phyloP scores from a whole-genome alignment of 1,284 basidiomycete genomes.

The Cryptococcus hybrid region DNA sequence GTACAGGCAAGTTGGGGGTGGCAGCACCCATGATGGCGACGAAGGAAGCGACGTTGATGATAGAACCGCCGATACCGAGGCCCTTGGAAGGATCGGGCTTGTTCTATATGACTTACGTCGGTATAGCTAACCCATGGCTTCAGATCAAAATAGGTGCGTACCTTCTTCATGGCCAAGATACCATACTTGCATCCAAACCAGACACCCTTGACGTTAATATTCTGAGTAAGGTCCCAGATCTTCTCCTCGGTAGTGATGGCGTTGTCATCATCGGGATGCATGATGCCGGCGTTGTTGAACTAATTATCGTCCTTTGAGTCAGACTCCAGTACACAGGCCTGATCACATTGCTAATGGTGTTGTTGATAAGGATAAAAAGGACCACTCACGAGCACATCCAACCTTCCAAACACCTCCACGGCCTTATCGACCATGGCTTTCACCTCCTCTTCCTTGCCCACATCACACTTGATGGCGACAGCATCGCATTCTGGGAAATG shows the following conservation, averaged over 20 bases:
- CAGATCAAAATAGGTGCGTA: constrained; percentile 16
- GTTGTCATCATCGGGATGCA: constrained; percentile 84
- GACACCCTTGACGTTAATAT: constrained; percentile 95
- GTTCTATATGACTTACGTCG: constrained; percentile 56
- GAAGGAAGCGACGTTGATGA: constrained; percentile 96
- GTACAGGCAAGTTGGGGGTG: constrained; percentile 89
- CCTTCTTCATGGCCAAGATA: constrained; percentile 83
- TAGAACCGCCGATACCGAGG: constrained; percentile 79
- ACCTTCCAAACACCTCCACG: constrained; percentile 77
- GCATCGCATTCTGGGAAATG: constrained; percentile 68
- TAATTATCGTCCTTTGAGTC: constrained; percentile 3
- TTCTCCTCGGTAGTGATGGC: constrained; percentile 93
- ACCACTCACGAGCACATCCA: constrained; percentile 82
- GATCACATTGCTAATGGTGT: neutral
- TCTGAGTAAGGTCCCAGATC: constrained; percentile 93
- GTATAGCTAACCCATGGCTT: neutral
- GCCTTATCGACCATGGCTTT: constrained; percentile 76
- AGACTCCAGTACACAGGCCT: no score
- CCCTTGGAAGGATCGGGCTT: constrained; percentile 75
- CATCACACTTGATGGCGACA: constrained; percentile 75
- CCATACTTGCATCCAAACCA: constrained; percentile 99
- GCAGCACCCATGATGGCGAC: constrained; percentile 92
- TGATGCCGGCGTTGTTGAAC: constrained; percentile 95
- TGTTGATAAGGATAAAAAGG: constrained; percentile 1
- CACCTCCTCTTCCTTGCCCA: constrained; percentile 81